Evolutionary conservation across 1,139 yeast genomes (phyloP).

Genomic region (Suhomyces taliae): DNA sequence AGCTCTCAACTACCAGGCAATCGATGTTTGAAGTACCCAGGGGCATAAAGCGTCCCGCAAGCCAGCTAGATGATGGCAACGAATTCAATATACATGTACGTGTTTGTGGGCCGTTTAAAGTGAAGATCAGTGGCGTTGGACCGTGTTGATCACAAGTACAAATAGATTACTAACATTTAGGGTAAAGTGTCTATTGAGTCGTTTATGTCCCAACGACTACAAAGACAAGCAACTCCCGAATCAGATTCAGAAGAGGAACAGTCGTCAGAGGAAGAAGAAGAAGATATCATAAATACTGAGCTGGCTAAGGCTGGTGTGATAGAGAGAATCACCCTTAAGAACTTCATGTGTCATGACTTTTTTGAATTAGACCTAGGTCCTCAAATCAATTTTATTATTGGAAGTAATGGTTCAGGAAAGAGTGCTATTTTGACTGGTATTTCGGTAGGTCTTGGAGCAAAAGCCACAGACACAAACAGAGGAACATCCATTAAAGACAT

Average conservation of each 20-base stretch:
- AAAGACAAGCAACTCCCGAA: conserved; percentile 1
- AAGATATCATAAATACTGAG: conserved; percentile 16
- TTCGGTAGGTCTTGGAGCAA: conserved; percentile 90
- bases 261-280: conserved; percentile 11
- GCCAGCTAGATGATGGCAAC: conserved; percentile 3
- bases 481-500: conserved; percentile 70
- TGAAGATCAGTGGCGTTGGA: background rate
- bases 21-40: conserved; percentile 4
- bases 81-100: conserved; percentile 6
- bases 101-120: background rate
- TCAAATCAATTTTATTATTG: conserved; percentile 84
- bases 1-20: too few relatives aligned
- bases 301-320: conserved; percentile 58
- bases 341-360: conserved; percentile 84
- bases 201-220: conserved; percentile 8
- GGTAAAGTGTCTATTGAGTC: conserved; percentile 7
- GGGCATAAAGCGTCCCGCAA: conserved; percentile 7
- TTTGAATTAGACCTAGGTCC: conserved; percentile 80
- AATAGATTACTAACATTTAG: conserved; percentile 6
- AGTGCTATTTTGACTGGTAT: conserved; percentile 91
- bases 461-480: conserved; percentile 86
- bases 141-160: background rate
- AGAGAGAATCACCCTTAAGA: conserved; percentile 54
- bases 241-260: conserved; percentile 7
- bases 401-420: conserved; percentile 95